Percentiles rank a stretch among this genome's conserved stretches.
Evolutionary conservation across 345 rosid species (phyloP).

Genomic region (Geranium brycei): DNA sequence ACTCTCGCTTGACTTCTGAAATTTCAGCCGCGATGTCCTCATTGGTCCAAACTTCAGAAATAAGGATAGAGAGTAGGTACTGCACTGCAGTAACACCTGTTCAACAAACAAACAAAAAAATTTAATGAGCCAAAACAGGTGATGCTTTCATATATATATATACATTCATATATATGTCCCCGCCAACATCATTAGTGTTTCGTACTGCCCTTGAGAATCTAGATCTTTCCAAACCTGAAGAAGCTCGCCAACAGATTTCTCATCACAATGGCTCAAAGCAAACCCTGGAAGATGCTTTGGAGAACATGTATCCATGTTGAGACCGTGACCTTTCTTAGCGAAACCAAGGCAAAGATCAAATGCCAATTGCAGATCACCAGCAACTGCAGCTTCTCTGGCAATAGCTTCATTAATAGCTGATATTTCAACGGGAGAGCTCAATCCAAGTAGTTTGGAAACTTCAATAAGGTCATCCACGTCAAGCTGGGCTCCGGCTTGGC

Average conservation of each 20-base stretch:
- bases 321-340: conserved; percentile 83
- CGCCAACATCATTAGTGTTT: conserved; percentile 42
- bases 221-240: conserved; percentile 95
- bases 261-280: conserved; percentile 88
- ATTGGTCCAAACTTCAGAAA: conserved; percentile 69
- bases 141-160: background rate
- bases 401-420: conserved; percentile 86
- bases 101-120: conserved; percentile 2
- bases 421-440: conserved; percentile 61
- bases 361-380: conserved; percentile 94
- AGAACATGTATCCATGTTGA: conserved; percentile 62
- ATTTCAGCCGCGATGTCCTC: conserved; percentile 70
- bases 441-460: conserved; percentile 91
- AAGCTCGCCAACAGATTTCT: conserved; percentile 80
- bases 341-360: conserved; percentile 81
- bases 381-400: conserved; percentile 97
- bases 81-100: conserved; percentile 63
- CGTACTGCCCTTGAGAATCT: conserved; percentile 79
- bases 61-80: conserved; percentile 50
- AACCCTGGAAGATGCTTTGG: conserved; percentile 77
- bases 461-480: conserved; percentile 85
- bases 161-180: conserved; percentile 33
- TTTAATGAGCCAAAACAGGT: conserved; percentile 1
- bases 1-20: conserved; percentile 47
- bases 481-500: conserved; percentile 76